Evolutionary conservation across 2,329 filamentous ascomycete species (phyloP), one percentile per base, ranked within the genome.

Genomic region (Paecilomyces sp.): DNA sequence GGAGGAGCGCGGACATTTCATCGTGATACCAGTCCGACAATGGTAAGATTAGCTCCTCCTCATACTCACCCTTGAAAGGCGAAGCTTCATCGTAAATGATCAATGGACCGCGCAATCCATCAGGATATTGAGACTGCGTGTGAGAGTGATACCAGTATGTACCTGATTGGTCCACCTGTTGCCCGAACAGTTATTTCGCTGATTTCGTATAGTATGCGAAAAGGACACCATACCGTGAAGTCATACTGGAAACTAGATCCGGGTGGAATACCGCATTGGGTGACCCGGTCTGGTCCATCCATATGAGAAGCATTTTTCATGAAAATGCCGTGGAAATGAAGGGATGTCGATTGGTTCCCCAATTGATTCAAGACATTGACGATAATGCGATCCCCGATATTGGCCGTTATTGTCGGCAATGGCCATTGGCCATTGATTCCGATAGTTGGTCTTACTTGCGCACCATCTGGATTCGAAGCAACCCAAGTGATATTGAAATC

Each of bases 141-240:
- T 89, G 86, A 8, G 84, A 86, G 68, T 89, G 86, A 65, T 90
- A 90, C 88, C 88, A 90, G 72, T 89, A 90, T 1, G 87, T 89
- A 24, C 88, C 88, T 0, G 85, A 81, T 72, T 89, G 86, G 53
- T 83, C 64, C 15, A 77, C 68, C 78, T 80, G 47, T 47, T 4
- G 2, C n/a, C 15, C 33, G 11, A 25, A 15, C 22, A 22, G 51
- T 47, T 47, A 47, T 47, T 18, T 47, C 51, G 24, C 22, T 15
- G 12, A 5, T 11, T 3, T 53, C 13, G 3, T 30, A 30, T n/a
- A 53, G 24, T 3, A 28, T 53, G 51, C 11, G 15, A 30, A 11
- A 53, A 3, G 24, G 3, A 24, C 13, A 30, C 13, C 51, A 25
- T 53, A 53, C 51, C 11, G 51, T 53, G 22, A 53, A 53, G 13